phyloP scores from a whole-genome alignment of 2,329 filamentous ascomycete species.

The Acrodontium crateriforme region DNA sequence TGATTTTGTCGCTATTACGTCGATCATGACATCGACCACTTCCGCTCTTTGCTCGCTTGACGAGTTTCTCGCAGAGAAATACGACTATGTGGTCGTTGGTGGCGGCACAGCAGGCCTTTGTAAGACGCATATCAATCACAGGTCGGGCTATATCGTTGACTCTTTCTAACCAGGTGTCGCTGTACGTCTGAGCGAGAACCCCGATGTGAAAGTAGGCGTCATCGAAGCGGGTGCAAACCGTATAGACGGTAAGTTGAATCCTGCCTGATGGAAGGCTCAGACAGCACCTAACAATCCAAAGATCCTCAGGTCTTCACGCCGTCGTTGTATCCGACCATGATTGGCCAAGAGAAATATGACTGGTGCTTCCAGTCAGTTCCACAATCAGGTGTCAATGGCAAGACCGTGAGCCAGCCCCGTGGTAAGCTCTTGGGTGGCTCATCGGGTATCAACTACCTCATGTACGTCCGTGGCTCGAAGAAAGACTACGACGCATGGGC shows the following conservation, averaged over 20 bases:
- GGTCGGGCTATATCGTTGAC: too few relatives aligned
- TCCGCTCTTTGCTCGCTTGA: too few relatives aligned
- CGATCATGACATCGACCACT: too few relatives aligned
- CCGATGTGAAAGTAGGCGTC: conserved; percentile 15
- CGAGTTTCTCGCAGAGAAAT: too few relatives aligned
- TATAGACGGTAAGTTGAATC: conserved; percentile 2
- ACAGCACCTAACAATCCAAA: neutral
- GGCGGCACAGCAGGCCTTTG: conserved; percentile 9
- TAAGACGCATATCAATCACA: too few relatives aligned
- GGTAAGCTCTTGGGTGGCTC: conserved; percentile 4
- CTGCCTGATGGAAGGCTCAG: neutral
- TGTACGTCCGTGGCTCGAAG: conserved; percentile 21
- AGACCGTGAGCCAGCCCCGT: conserved; percentile 1
- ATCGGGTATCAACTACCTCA: conserved; percentile 27
- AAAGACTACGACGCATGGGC: conserved; percentile 26
- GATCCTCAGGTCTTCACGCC: conserved; percentile 3
- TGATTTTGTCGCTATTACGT: too few relatives aligned
- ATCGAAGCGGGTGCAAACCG: conserved; percentile 19
- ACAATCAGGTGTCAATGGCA: neutral
- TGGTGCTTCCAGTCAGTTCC: conserved; percentile 6
- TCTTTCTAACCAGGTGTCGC: too few relatives aligned
- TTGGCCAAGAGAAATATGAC: conserved; percentile 21
- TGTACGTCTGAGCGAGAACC: conserved; percentile 10
- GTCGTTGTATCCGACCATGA: conserved; percentile 5
- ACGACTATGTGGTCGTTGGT: conserved; percentile 12